Conservation (phyloP, 78 protist genomes). For the Dictyostelium brefeldianum region DNA sequence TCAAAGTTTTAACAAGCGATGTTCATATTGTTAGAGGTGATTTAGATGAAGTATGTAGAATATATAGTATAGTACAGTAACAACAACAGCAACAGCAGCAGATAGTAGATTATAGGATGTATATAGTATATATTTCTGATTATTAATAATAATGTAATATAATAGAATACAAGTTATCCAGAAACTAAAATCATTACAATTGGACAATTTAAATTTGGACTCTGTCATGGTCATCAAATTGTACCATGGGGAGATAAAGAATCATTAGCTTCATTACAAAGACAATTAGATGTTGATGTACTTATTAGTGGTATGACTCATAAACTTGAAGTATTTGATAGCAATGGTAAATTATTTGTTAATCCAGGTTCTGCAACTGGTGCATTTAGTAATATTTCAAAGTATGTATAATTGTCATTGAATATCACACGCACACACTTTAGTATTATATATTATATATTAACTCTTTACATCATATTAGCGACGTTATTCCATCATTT, state of each 20-base stretch:
- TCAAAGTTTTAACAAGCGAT: conserved; percentile 93
- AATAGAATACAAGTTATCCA: conserved; percentile 75
- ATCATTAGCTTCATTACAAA: conserved; percentile 92
- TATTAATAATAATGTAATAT: neutral
- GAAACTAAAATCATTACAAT: conserved; percentile 92
- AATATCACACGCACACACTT: no score
- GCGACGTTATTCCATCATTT: conserved; percentile 94
- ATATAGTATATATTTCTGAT: neutral
- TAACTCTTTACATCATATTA: neutral
- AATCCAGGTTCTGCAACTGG: conserved; percentile 99
- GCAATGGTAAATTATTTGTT: conserved; percentile 94
- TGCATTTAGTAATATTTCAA: conserved; percentile 88
- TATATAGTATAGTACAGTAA: no score
- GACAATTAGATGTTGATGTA: conserved; percentile 98
- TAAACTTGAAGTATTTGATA: conserved; percentile 75
- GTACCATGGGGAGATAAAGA: conserved; percentile 97
- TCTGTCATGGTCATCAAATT: conserved; percentile 99
- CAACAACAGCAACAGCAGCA: neutral
- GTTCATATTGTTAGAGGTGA: conserved; percentile 97
- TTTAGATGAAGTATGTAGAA: conserved; percentile 93
- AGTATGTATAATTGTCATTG: conserved; percentile 20
- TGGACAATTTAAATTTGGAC: conserved; percentile 97
- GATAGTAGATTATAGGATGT: neutral
- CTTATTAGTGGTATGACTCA: conserved; percentile 98
- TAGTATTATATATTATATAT: no score